phyloP scores from a whole-genome alignment of 1,139 yeast genomes.

The Candida sanyaensis region DNA sequence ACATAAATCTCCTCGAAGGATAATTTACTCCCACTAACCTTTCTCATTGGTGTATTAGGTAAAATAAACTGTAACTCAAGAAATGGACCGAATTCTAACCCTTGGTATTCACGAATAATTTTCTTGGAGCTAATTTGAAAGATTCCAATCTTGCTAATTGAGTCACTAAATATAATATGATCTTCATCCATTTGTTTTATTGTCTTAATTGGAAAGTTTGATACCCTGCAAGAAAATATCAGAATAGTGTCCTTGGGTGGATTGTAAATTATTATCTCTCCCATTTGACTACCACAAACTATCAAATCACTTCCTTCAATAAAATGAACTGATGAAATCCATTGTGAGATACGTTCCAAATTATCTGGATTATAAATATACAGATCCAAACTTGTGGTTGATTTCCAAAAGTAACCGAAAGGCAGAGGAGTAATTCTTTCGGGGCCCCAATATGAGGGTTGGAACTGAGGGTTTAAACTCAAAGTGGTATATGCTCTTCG shows the following conservation, averaged over 20 bases:
- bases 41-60: constrained; percentile 8
- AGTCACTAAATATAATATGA: constrained; percentile 29
- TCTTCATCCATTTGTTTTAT: constrained; percentile 21
- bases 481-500: constrained; percentile 16
- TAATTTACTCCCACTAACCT: constrained; percentile 5
- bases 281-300: constrained; percentile 39
- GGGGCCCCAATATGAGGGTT: constrained; percentile 1
- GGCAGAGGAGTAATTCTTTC: constrained; percentile 21
- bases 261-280: constrained; percentile 27
- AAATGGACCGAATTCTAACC: constrained; percentile 31
- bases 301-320: constrained; percentile 16
- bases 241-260: constrained; percentile 18
- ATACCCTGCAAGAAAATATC: constrained; percentile 20
- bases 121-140: constrained; percentile 22
- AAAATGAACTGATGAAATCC: constrained; percentile 25
- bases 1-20: constrained; percentile 23
- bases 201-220: constrained; percentile 30
- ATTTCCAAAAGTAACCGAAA: constrained; percentile 24
- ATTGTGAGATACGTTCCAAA: constrained; percentile 22
- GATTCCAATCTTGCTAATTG: constrained; percentile 35
- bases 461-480: constrained; percentile 4
- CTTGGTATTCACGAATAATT: constrained; percentile 21
- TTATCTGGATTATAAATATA: constrained; percentile 21
- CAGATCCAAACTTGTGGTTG: constrained; percentile 18
- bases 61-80: constrained; percentile 13